Evolutionary conservation across 768 basidiomycete species (phyloP), one percentile per base, ranked within the genome.

Genomic region (Boletellus sp.): DNA sequence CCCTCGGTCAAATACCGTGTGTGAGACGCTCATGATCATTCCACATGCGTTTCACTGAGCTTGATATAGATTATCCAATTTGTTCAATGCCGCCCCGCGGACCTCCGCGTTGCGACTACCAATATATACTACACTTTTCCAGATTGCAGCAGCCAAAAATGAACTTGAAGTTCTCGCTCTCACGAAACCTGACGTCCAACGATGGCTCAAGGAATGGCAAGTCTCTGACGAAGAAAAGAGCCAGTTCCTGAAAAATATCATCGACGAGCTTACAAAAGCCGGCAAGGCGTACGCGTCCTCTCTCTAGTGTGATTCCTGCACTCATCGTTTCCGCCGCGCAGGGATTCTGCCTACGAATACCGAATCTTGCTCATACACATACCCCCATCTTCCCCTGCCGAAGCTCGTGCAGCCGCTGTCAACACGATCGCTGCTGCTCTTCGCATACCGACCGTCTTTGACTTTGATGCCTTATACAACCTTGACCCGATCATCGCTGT

Each of bases 401-500:
- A 71, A 10, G 74, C 80, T 16, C 70, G 78, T 50, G 42, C 71
- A 4, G 84, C 80, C 39, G 84, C 85, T 9, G 56, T 83, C 22
- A 77, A 83, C 31, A 69, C 78, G 32, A 83, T 91, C 53, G 76
- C 80, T 6, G 72, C 78, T 7, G 84, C 87, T 17, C 74, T 92
- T 28, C 78, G 81, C 31, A 72, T 84, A 33, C 83, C 86, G 3
- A 70, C 71, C 13, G 65, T 87, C 50, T 89, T 93, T 67, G 84
- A 94, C 69, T 88, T 93, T 60, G 90, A 94, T 65, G 66, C 83
- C 7, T 70, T 91, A 24, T 84, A 91, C 74, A 85, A 84, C 52
- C 73, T 94, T 35, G 84, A 90, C 47, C 79, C 83, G 1, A 78
- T 90, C 32, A 66, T 87, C 36, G 76, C 79, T 12, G 69, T 74